phyloP scores from a whole-genome alignment of 345 rosid genomes.

The Nephelium lappaceum region DNA sequence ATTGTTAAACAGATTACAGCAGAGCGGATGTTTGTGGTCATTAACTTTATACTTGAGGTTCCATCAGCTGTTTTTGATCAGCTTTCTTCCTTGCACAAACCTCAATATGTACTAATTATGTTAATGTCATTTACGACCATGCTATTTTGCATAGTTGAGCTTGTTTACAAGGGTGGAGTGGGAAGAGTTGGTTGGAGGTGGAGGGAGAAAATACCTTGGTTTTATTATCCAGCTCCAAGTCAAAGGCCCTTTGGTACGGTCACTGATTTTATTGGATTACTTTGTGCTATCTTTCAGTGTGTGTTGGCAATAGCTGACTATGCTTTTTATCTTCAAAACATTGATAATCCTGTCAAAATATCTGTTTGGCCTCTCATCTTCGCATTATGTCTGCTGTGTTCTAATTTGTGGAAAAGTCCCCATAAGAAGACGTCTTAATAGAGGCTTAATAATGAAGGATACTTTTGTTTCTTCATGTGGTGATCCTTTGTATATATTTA shows the following conservation, averaged over 20 bases:
- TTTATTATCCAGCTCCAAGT: background rate
- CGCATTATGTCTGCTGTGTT: background rate
- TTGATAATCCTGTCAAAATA: background rate
- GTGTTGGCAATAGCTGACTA: background rate
- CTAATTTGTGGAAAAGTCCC: no score
- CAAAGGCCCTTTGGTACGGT: background rate
- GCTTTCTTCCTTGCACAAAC: no score
- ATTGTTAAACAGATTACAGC: background rate
- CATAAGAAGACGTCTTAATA: no score
- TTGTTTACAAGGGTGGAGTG: no score
- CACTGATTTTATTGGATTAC: background rate
- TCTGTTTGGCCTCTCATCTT: background rate
- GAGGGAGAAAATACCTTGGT: no score
- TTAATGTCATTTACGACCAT: no score
- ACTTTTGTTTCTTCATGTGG: no score
- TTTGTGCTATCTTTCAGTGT: background rate
- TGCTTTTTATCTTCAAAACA: background rate
- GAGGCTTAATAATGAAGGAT: no score
- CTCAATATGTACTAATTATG: no score
- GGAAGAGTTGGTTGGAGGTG: no score
- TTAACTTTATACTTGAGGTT: conserved; percentile 11
- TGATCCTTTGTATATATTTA: no score
- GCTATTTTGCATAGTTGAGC: no score
- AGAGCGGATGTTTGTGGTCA: background rate
- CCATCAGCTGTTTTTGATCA: background rate